Evolutionary conservation across 108 stramenopile species (phyloP), one percentile per base, ranked within the genome.

Genomic region (Asterionellopsis glacialis): DNA sequence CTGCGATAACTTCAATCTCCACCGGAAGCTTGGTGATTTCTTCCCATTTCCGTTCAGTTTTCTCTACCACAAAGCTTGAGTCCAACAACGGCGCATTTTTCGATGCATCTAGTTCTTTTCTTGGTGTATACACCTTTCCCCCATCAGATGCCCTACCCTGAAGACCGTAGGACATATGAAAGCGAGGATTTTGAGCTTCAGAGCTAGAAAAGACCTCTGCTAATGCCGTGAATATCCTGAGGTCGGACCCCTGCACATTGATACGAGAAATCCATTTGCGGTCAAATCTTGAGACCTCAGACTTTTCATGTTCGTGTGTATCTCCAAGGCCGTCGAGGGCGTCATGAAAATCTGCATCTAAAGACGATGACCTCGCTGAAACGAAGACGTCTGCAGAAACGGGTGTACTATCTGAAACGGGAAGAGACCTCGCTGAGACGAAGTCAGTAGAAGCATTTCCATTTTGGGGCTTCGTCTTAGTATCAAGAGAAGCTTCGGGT

Each of bases 11-110:
- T 28, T 78, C 64, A 12, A 90, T 41, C 59, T 55, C 52, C 16
- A 85, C 28, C 21, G 74, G 61, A 39, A 60, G 57, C 0, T 55
- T 67, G 25, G 74, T 83, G n/a, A 94, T 71, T 65, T 87, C 72
- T 50, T 75, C 62, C 92, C 92, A 94, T 15, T 33, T 33, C 2
- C 33, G 33, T 33, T 33, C 33, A 5, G 33, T 33, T 7, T 33
- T 33, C 33, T 33, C 33, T 33, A 33, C 2, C 5, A 33, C 33
- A 2, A 33, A 33, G 33, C 33, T 33, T 7, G 33, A 33, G 33
- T 33, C 33, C 33, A 33, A 33, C 2, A 7, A 7, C 2, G 33
- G 7, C 33, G 7, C 2, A 5, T 33, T 33, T 5, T 2, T 33
- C 33, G 33, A 7, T 2, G 33, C 33, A 33, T 33, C 5, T 77